These are phyloP conservation scores for Alternaria sp. DNA, from an alignment of 2,329 filamentous ascomycete genomes.

Conservation along the genomic window DNA sequence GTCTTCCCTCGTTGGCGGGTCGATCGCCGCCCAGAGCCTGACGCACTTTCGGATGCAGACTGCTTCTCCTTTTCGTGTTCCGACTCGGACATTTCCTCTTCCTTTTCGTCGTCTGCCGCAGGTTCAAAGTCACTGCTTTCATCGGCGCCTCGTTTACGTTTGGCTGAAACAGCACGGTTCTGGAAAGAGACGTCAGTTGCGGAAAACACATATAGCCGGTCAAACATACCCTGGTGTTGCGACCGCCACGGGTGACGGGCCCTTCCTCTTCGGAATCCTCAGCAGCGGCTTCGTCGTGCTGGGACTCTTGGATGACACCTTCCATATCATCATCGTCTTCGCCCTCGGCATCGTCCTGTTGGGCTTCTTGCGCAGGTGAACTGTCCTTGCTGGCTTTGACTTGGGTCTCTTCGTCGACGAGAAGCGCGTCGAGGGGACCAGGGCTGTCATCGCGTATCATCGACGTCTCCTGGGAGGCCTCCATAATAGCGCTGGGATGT, in stretches of 20 bases:
- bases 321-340: conserved; percentile 40
- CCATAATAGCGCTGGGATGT: conserved; percentile 57
- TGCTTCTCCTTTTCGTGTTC: conserved; percentile 53
- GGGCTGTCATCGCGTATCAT: conserved; percentile 41
- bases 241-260: conserved; percentile 57
- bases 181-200: conserved; percentile 20
- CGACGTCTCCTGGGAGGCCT: conserved; percentile 60
- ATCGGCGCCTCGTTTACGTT: conserved; percentile 52
- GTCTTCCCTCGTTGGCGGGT: conserved; percentile 57
- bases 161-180: conserved; percentile 40
- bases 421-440: conserved; percentile 40
- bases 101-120: conserved; percentile 62
- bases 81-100: conserved; percentile 60
- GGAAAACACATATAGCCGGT: conserved; percentile 4
- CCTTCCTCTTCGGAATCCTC: conserved; percentile 61
- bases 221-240: conserved; percentile 39
- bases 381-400: conserved; percentile 43
- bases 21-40: conserved; percentile 56
- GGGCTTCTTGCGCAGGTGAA: conserved; percentile 41
- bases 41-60: conserved; percentile 47
- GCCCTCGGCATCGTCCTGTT: conserved; percentile 37
- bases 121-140: conserved; percentile 71
- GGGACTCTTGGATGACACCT: conserved; percentile 52
- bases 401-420: conserved; percentile 46
- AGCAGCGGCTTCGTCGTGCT: conserved; percentile 42